Percentiles rank a stretch among this genome's conserved stretches.
Evolutionary conservation across 2,329 filamentous ascomycete genomes (phyloP).

Genomic region (Aureobasidium leucospermi): DNA sequence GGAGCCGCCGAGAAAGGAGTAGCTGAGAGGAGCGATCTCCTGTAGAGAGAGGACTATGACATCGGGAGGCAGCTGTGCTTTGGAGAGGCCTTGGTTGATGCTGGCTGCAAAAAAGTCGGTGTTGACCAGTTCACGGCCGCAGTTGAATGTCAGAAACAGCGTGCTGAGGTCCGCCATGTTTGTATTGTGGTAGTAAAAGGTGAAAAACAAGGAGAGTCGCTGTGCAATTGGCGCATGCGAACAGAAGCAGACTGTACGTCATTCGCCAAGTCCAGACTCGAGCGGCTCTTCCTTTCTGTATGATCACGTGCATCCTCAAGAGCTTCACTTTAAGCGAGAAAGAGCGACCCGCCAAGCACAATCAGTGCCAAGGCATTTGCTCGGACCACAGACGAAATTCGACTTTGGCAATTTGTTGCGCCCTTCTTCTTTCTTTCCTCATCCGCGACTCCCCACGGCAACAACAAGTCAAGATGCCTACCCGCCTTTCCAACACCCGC

Average conservation of each 20-base stretch:
- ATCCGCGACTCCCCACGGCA: conserved; percentile 8
- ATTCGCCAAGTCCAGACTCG: background rate
- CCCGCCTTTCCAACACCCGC: conserved; percentile 66
- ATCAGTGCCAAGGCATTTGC: background rate
- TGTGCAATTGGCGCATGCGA: background rate
- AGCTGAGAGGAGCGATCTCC: conserved; percentile 77
- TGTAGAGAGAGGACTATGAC: conserved; percentile 66
- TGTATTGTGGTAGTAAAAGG: background rate
- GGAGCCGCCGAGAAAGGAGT: conserved; percentile 78
- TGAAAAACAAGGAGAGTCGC: background rate
- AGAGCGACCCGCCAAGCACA: background rate
- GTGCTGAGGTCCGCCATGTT: conserved; percentile 49
- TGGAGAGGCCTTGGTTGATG: conserved; percentile 42
- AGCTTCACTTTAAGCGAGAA: background rate
- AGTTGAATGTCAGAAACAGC: conserved; percentile 86
- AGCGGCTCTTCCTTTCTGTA: too few species aligned
- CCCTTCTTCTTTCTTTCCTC: background rate
- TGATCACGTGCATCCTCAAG: background rate
- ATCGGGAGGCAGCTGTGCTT: conserved; percentile 51
- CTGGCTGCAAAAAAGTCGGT: conserved; percentile 59
- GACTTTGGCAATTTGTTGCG: background rate
- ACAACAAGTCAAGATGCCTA: conserved; percentile 55
- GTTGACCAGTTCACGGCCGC: conserved; percentile 65
- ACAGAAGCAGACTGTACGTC: background rate
- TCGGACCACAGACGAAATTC: conserved; percentile 12